Base-by-base conservation (phyloP, 2,329 filamentous ascomycete genomes). In the Verticillium nonalfalfae region DNA sequence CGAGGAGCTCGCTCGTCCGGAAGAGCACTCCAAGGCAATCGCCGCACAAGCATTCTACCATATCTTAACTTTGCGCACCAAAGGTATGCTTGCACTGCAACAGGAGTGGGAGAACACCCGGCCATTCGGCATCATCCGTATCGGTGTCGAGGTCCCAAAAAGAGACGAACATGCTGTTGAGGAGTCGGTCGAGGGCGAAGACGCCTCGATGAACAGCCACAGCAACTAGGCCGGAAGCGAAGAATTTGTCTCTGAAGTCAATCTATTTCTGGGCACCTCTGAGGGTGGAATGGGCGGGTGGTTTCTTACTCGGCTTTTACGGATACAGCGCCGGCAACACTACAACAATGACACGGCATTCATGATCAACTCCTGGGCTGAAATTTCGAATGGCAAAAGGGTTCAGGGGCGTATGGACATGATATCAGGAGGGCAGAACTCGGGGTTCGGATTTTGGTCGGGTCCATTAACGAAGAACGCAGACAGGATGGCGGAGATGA, bases 11-110 rank as follows among this genome's bases (percentile, higher is more conserved):
- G 84, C 95, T 55, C 79, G 84, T n/a, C 82, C 85, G 0, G 69
- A 70, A 10, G 74, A 78, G 56, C 75, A 77, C 52, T 85, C 83
- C 35, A 81, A 78, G 39, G 76, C 84, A 35, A 86, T 91, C 13
- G 90, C 89, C 9, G 87, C 90, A 2, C 90, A 93, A 71, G 91
- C 87, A 0, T 89, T 91, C 70, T 85, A 90, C 75, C 90, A 95
- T 71, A 80, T 91, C 2, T 81, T 96, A 14, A 80, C 83, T 11
- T 80, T 95, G 54, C 87, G 85, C 6, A 91, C 86, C 2, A 91
- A 87, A 73, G 81, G 81, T 1, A 72, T 83, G 60, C 75, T 94
- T 55, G 71, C 75, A 18, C 85, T 93, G 5, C 74, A 82, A 64
- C 92, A 96, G 73, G 76, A 81, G 2, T 73, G 73, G 34, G 70